A percentile compares a stretch with the other conserved stretches of the same genome.
phyloP scores from a whole-genome alignment of 345 rosid species.

The Psidium guajava region DNA sequence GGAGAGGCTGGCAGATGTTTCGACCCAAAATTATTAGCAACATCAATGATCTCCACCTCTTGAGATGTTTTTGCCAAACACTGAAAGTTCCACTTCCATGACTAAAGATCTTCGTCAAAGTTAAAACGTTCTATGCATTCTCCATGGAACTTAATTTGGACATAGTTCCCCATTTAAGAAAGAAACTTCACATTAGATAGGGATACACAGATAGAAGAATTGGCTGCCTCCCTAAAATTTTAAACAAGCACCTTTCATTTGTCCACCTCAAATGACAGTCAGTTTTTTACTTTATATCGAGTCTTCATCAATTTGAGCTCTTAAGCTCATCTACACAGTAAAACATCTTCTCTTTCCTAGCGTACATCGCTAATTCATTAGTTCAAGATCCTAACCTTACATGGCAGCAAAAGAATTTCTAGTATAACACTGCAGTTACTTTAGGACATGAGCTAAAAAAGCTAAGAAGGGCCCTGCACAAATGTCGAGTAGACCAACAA shows the following conservation, averaged over 20 bases:
- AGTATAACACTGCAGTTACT: too few species aligned
- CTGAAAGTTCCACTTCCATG: background rate
- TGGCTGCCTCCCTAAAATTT: background rate
- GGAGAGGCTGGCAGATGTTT: background rate
- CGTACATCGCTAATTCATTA: too few species aligned
- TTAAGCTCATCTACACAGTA: background rate
- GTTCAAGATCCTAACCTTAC: too few species aligned
- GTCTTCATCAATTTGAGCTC: background rate
- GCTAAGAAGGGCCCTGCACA: too few species aligned
- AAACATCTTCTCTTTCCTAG: too few species aligned
- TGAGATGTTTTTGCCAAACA: background rate
- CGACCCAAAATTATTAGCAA: background rate
- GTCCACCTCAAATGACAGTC: background rate
- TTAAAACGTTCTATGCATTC: background rate
- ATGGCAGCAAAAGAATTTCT: too few species aligned
- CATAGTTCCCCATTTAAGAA: background rate
- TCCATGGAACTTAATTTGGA: background rate
- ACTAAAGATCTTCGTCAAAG: background rate
- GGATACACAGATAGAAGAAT: background rate
- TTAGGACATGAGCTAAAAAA: too few species aligned
- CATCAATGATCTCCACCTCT: background rate
- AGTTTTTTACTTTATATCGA: too few species aligned
- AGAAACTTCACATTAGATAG: background rate
- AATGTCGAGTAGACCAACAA: too few species aligned
- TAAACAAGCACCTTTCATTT: background rate